Conservation (phyloP, 768 basidiomycete genomes). For the Fistulinella prunicolor region DNA sequence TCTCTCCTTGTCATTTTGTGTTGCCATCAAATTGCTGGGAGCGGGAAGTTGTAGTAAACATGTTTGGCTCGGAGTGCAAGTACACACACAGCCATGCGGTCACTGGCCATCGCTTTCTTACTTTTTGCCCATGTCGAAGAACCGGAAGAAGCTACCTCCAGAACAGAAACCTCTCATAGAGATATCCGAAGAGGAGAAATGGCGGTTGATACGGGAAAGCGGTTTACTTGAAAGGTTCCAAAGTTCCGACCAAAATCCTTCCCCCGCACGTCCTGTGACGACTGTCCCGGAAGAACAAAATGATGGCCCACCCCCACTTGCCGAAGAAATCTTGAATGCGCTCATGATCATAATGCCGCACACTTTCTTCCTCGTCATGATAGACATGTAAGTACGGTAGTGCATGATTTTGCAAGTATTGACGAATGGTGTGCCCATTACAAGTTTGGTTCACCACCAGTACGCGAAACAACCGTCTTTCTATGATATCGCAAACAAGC, state of each 20-base stretch:
- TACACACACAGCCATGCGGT: neutral
- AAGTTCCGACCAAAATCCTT: constrained; percentile 9
- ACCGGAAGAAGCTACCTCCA: constrained; percentile 18
- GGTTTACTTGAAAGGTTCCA: constrained; percentile 49
- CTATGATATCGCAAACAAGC: constrained; percentile 48
- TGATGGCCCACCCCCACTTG: constrained; percentile 43
- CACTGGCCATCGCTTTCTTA: too few relatives aligned
- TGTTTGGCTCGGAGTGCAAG: constrained; percentile 6
- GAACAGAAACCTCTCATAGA: constrained; percentile 34
- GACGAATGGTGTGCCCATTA: neutral
- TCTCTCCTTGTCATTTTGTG: constrained; percentile 25
- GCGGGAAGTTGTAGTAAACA: neutral
- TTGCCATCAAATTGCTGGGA: constrained; percentile 6
- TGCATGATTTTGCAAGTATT: neutral
- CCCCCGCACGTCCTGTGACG: neutral
- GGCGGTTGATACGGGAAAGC: constrained; percentile 67
- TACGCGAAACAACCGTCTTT: constrained; percentile 62
- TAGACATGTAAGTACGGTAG: constrained; percentile 69
- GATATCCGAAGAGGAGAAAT: constrained; percentile 74
- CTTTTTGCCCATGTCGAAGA: constrained; percentile 29
- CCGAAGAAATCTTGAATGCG: constrained; percentile 70
- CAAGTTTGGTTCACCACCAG: constrained; percentile 74
- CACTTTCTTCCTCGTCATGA: constrained; percentile 69
- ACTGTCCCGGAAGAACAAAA: constrained; percentile 16
- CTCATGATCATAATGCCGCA: constrained; percentile 67